Percentiles rank a stretch among this genome's conserved stretches.
These are phyloP conservation scores for Somion occarium DNA, from an alignment of 1,284 basidiomycete genomes.

Conservation along the genomic window DNA sequence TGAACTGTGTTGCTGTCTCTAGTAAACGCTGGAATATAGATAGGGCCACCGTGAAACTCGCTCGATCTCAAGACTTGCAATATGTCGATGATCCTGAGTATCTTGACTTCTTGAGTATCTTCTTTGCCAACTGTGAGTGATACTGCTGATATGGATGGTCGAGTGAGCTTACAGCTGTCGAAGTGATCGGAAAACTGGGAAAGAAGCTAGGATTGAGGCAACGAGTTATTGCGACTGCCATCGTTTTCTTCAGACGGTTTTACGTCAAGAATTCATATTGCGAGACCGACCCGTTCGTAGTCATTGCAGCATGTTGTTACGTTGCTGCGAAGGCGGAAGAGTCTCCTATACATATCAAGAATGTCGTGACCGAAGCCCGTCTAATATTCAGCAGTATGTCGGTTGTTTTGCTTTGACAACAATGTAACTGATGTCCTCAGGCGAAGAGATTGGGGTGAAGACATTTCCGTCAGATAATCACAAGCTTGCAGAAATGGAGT, in stretches of 20 bases:
- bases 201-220: conserved; percentile 84
- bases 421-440: conserved; percentile 23
- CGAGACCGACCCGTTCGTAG: conserved; percentile 91
- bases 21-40: conserved; percentile 90
- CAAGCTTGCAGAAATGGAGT: conserved; percentile 98
- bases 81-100: conserved; percentile 74
- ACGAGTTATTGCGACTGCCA: conserved; percentile 88
- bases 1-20: conserved; percentile 9
- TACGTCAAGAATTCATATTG: conserved; percentile 93
- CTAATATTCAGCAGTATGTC: conserved; percentile 72
- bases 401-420: neutral
- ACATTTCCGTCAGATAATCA: conserved; percentile 81
- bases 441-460: conserved; percentile 66
- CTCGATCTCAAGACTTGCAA: conserved; percentile 71
- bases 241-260: conserved; percentile 91
- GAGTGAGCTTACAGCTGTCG: neutral
- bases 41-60: conserved; percentile 64
- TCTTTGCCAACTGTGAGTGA: conserved; percentile 73
- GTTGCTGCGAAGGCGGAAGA: conserved; percentile 97
- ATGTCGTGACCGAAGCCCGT: conserved; percentile 81
- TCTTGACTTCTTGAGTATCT: conserved; percentile 78
- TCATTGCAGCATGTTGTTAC: conserved; percentile 91
- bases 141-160: neutral
- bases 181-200: conserved; percentile 84
- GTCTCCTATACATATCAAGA: conserved; percentile 92